These are phyloP conservation scores for Pterulicium gracile DNA, from an alignment of 1,284 basidiomycete species.

Conservation along the genomic window DNA sequence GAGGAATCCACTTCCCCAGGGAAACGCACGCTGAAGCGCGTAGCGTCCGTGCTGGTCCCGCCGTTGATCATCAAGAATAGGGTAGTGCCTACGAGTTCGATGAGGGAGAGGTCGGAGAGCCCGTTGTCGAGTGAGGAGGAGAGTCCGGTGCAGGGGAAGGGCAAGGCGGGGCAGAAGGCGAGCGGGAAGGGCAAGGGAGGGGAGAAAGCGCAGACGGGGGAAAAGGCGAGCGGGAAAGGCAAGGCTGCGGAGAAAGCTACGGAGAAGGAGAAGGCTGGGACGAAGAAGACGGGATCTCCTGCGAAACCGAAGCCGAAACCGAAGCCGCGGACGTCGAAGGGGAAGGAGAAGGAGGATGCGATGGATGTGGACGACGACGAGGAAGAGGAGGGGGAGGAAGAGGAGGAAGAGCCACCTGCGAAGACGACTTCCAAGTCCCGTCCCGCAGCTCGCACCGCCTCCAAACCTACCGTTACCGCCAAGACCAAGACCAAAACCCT, in stretches of 20 bases:
- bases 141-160: constrained; percentile 6
- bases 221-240: constrained; percentile 12
- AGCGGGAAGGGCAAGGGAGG: constrained; percentile 9
- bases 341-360: constrained; percentile 8
- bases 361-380: constrained; percentile 5
- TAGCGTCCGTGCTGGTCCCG: not conserved
- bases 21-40: not conserved
- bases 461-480: too few relatives aligned
- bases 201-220: constrained; percentile 11
- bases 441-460: too few relatives aligned
- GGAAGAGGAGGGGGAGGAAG: constrained; percentile 3
- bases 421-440: too few relatives aligned
- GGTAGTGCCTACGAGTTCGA: constrained; percentile 4
- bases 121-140: constrained; percentile 13
- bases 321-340: not conserved
- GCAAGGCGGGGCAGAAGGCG: constrained; percentile 12
- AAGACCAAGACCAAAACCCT: too few relatives aligned
- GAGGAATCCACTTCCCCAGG: not conserved
- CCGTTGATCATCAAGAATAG: not conserved
- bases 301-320: not conserved
- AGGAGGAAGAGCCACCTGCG: constrained; percentile 4
- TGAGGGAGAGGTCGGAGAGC: constrained; percentile 10
- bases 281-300: constrained; percentile 3
- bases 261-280: constrained; percentile 12
- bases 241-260: constrained; percentile 7